Base-by-base conservation (phyloP, 768 basidiomycete genomes). In the Cyclocybe cylindracea region DNA sequence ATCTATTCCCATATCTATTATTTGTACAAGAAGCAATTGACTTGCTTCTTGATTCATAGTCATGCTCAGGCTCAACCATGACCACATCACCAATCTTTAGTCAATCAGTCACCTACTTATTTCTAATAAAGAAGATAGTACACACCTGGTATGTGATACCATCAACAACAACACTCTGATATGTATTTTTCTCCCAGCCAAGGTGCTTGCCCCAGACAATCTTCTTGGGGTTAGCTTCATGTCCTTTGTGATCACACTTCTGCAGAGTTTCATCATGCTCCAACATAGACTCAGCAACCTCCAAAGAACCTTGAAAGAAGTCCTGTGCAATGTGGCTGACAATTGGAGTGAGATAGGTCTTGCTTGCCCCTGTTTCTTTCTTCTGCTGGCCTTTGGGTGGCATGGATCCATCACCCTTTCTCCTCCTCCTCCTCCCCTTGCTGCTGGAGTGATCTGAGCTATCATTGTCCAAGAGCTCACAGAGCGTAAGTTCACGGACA, bases 51-150 rank as follows among this genome's bases (percentile, higher is more conserved):
- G 49, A 64, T 50, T 82, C 67, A 33, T 68, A 68, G 48, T 85
- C 83, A 32, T 70, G 55, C 1, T 85, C 87, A 9, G 80, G 80
- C 54, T 77, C 73, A 2, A 88, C 82, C 74, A 86, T 81, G 0
- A 88, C 79, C 43, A 77, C 64, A 53, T 89, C 85, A 9, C 86
- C 85, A 39, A 76, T 68, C 87, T 89, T 40, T 1, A 36, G n/a
- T 33, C 39, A 11, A 38, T 18, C 29, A 2, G 59, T 41, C 29
- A 48, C 40, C 40, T 29, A 29, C 11, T 29, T 8, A 43, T 38
- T n/a, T 38, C 10, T 3, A 14, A 33, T 38, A 44, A 41, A 42
- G 46, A 24, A 39, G 36, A 45, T 31, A 38, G 16, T 16, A 69
- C 73, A 53, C 58, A 85, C 88, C 24, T 65, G 59, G 63, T 90